Evolutionary conservation across 768 basidiomycete genomes (phyloP).

Genomic region (Lentinula edodes): DNA sequence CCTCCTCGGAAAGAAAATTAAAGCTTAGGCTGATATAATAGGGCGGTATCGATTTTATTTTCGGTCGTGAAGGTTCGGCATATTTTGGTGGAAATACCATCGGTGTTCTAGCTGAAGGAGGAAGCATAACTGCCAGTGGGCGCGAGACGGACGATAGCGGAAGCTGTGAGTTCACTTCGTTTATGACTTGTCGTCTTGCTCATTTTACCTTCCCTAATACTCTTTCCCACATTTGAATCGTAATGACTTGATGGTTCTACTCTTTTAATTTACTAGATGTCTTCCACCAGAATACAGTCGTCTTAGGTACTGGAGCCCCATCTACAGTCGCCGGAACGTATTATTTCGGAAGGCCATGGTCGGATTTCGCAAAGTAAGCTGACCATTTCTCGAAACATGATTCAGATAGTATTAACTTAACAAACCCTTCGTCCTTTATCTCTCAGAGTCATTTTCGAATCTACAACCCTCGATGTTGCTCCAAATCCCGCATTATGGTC

Average conservation of each 20-base stretch:
- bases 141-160: slow-evolving; percentile 36
- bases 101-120: slow-evolving; percentile 36
- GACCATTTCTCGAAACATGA: slow-evolving; percentile 15
- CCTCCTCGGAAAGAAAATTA: background rate
- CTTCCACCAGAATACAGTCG: slow-evolving; percentile 37
- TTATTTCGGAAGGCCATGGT: slow-evolving; percentile 47
- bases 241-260: background rate
- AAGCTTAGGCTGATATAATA: slow-evolving; percentile 7
- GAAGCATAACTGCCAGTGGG: slow-evolving; percentile 40
- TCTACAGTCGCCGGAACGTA: slow-evolving; percentile 29
- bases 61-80: slow-evolving; percentile 36
- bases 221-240: background rate
- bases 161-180: slow-evolving; percentile 30
- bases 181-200: no score
- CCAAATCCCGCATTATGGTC: slow-evolving; percentile 42
- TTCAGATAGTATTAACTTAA: background rate
- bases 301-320: slow-evolving; percentile 33
- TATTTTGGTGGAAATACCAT: slow-evolving; percentile 48
- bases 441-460: slow-evolving; percentile 42
- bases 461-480: slow-evolving; percentile 34
- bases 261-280: slow-evolving; percentile 24
- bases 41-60: slow-evolving; percentile 49
- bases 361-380: slow-evolving; percentile 13
- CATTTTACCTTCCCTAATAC: background rate
- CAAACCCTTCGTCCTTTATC: background rate